Evolutionary conservation across 2,329 filamentous ascomycete genomes (phyloP).

Genomic region (Ophiostoma montium): DNA sequence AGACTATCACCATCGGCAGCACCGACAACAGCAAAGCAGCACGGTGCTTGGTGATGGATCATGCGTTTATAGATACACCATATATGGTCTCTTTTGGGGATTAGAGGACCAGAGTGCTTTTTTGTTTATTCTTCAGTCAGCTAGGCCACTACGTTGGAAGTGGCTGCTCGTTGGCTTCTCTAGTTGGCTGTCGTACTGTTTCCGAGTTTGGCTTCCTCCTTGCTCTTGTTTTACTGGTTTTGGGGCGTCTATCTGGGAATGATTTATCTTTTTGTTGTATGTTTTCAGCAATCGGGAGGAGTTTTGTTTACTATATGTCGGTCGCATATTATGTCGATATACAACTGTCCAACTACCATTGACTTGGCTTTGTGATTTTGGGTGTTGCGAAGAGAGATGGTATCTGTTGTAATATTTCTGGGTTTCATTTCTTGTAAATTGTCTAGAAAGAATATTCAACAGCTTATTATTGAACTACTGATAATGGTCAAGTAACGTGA

Average conservation of each 20-base stretch:
- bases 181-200: background rate
- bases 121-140: background rate
- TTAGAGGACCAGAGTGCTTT: background rate
- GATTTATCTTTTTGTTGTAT: background rate
- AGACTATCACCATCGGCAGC: background rate
- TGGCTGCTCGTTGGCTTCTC: background rate
- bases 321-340: background rate
- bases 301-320: background rate
- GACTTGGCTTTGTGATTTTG: no score
- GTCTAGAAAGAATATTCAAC: no score
- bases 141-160: background rate
- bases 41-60: background rate
- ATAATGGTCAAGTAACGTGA: no score
- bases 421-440: no score
- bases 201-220: background rate
- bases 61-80: background rate
- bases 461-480: no score
- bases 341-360: no score
- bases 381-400: no score
- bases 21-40: no score
- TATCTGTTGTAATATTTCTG: no score
- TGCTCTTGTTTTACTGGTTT: background rate
- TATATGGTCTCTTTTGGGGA: background rate
- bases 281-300: background rate
- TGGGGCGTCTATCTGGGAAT: conserved; percentile 1